A percentile compares a stretch with the other conserved stretches of the same genome.
These are phyloP conservation scores for Fusarium camptoceras DNA, from an alignment of 2,329 filamentous ascomycete species.

Conservation along the genomic window DNA sequence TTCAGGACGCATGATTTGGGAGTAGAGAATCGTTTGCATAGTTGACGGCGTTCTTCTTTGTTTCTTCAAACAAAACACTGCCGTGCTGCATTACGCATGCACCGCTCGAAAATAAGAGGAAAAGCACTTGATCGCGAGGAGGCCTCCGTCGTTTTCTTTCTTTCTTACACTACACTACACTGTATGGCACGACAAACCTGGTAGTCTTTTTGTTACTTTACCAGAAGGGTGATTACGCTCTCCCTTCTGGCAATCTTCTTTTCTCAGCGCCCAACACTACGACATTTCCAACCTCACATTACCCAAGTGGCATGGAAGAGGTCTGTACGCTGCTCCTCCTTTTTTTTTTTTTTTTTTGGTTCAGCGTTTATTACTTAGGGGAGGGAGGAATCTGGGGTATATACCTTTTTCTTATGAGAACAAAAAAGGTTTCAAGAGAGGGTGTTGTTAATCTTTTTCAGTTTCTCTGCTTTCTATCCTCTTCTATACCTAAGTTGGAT, in stretches of 20 bases:
- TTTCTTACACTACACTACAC: constrained; percentile 6
- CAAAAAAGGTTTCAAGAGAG: constrained; percentile 35
- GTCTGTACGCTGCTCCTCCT: constrained; percentile 13
- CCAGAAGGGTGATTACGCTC: neutral
- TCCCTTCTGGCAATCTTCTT: constrained; percentile 24
- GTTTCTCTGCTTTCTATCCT: constrained; percentile 29
- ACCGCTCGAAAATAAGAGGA: constrained; percentile 28
- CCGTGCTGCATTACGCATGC: constrained; percentile 19
- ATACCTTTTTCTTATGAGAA: constrained; percentile 32
- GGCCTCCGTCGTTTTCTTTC: constrained; percentile 22
- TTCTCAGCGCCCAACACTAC: constrained; percentile 18
- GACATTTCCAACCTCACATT: constrained; percentile 22
- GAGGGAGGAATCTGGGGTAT: constrained; percentile 19
- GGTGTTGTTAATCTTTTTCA: constrained; percentile 22
- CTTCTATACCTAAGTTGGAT: constrained; percentile 49
- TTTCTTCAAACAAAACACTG: constrained; percentile 30
- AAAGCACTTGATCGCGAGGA: constrained; percentile 32
- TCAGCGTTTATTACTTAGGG: constrained; percentile 29
- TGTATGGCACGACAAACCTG: constrained; percentile 41
- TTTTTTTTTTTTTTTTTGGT: constrained; percentile 38
- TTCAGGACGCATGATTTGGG: constrained; percentile 49
- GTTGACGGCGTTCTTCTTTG: constrained; percentile 52
- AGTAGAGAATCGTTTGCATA: constrained; percentile 55
- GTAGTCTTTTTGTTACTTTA: constrained; percentile 33
- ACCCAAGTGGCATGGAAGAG: constrained; percentile 27